Percentiles rank a stretch among this genome's conserved stretches.
Conservation (phyloP, 495 filamentous ascomycete genomes). For the Trichocladium antarcticum region DNA sequence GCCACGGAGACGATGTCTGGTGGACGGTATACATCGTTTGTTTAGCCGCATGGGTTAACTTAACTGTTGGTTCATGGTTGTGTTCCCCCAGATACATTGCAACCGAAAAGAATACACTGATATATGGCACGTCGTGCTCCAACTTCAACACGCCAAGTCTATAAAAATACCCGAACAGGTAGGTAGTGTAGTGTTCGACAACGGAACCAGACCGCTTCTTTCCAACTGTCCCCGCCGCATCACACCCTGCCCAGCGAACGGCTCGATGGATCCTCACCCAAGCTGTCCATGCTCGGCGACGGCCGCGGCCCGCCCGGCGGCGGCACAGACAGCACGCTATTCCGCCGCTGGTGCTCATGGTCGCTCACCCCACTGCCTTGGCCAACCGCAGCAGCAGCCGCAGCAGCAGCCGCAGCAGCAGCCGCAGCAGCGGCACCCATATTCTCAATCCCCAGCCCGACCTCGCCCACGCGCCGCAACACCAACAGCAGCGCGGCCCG, state of each 20-base stretch:
- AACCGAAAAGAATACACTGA: too few relatives aligned
- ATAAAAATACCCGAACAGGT: too few relatives aligned
- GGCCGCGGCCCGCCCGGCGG: constrained; percentile 8
- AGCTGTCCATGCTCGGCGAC: constrained; percentile 14
- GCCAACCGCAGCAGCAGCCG: not conserved
- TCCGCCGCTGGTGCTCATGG: constrained; percentile 18
- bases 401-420: not conserved
- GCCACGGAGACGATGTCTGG: too few relatives aligned
- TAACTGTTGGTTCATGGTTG: too few relatives aligned
- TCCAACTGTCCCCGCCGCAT: not conserved
- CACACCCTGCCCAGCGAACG: constrained; percentile 15
- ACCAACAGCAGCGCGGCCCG: constrained; percentile 63
- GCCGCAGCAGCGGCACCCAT: constrained; percentile 16
- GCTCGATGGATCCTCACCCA: constrained; percentile 21
- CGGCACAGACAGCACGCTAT: constrained; percentile 20
- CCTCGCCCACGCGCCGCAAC: constrained; percentile 71
- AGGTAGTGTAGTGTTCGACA: too few relatives aligned
- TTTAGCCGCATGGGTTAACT: too few relatives aligned
- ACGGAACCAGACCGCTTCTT: too few relatives aligned
- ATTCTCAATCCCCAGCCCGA: constrained; percentile 55
- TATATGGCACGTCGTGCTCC: too few relatives aligned
- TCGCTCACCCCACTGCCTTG: not conserved
- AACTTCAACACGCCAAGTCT: too few relatives aligned
- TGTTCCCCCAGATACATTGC: too few relatives aligned
- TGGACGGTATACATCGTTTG: too few relatives aligned